A percentile compares a stretch with the other conserved stretches of the same genome.
These are phyloP conservation scores for Fraxinus baroniana DNA, from an alignment of 305 asterid species.

Conservation along the genomic window DNA sequence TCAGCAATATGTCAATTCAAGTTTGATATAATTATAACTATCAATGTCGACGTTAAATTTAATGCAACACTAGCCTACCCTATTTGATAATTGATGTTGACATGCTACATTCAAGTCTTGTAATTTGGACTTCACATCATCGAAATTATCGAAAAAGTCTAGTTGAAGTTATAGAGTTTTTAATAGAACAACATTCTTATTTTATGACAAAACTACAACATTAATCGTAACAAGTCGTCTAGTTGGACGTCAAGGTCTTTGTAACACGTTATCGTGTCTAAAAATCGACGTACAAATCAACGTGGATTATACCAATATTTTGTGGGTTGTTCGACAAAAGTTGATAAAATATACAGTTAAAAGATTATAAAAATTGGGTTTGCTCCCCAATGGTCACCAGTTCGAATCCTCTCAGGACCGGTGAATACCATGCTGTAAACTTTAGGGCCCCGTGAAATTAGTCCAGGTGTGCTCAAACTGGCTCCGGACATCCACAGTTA, in stretches of 20 bases:
- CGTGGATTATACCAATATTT: neutral
- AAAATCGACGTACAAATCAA: neutral
- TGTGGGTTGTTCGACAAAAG: neutral
- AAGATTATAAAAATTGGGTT: too few relatives aligned
- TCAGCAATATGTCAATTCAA: too few relatives aligned
- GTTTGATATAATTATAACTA: neutral
- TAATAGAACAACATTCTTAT: neutral
- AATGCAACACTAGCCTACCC: neutral
- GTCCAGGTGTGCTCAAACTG: too few relatives aligned
- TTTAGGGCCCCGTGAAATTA: too few relatives aligned
- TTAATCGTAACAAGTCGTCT: neutral
- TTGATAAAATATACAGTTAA: too few relatives aligned
- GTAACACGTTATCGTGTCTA: neutral
- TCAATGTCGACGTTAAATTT: neutral
- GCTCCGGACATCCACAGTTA: too few relatives aligned
- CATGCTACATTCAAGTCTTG: neutral
- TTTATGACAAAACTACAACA: neutral
- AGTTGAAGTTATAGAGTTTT: neutral
- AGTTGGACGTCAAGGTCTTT: neutral
- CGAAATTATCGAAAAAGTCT: neutral
- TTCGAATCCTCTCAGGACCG: too few relatives aligned
- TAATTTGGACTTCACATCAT: neutral
- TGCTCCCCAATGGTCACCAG: too few relatives aligned
- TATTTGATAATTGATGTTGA: neutral
- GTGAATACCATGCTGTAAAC: too few relatives aligned